Percentiles rank a stretch among this genome's conserved stretches.
These are phyloP conservation scores for Mycoemilia scoparia DNA, from an alignment of 192 early-diverging fungal genomes.

Conservation along the genomic window DNA sequence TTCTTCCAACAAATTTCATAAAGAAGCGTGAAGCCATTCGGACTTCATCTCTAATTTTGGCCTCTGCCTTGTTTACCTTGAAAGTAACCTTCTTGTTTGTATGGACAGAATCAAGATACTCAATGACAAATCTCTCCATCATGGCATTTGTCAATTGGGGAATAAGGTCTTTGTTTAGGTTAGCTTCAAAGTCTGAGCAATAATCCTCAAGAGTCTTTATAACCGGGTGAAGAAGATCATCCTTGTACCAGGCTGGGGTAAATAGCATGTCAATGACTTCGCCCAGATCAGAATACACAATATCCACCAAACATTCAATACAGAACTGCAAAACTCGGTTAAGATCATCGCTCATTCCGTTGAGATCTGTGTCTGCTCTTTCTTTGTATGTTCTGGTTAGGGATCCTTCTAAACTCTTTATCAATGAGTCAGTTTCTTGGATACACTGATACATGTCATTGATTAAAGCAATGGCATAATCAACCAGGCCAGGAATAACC, in stretches of 20 bases:
- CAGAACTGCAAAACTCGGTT: too few species aligned
- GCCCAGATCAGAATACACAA: conserved; percentile 65
- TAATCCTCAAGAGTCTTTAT: conserved; percentile 94
- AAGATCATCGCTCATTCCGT: too few species aligned
- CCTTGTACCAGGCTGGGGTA: conserved; percentile 79
- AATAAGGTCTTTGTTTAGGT: conserved; percentile 81
- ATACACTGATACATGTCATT: conserved; percentile 87
- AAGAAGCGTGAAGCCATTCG: conserved; percentile 61
- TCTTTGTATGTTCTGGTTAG: conserved; percentile 18
- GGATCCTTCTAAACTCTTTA: too few species aligned
- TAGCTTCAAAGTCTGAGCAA: conserved; percentile 64
- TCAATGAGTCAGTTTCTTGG: conserved; percentile 74
- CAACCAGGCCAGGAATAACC: conserved; percentile 68
- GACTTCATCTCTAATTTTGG: conserved; percentile 60
- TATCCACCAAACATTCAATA: conserved; percentile 61
- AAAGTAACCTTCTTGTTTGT: conserved; percentile 23
- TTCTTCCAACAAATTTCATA: conserved; percentile 42
- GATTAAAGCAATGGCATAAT: conserved; percentile 88
- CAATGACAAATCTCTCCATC: conserved; percentile 64
- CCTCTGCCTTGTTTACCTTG: conserved; percentile 51
- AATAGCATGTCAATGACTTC: conserved; percentile 59
- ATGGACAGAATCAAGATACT: conserved; percentile 69
- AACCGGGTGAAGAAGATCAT: conserved; percentile 67
- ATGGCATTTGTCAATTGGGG: conserved; percentile 70
- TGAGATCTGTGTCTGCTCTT: too few species aligned